Evolutionary conservation across 208 protist species (phyloP), one percentile per base, ranked within the genome.

Genomic region (Novymonas esmeraldas): DNA sequence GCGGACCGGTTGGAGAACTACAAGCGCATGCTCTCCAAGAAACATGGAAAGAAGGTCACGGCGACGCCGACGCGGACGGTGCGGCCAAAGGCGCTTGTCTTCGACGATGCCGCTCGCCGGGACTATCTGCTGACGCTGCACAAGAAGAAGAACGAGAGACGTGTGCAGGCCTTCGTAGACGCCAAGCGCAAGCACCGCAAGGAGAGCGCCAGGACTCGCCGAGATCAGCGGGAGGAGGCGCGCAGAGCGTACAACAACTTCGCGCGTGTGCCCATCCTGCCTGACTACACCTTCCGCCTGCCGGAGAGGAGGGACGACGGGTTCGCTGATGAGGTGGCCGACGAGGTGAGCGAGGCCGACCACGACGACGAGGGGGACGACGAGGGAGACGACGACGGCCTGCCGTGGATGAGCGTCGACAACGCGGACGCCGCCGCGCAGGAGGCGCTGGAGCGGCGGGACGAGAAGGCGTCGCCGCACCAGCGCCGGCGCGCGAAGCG

Each of bases 71-170:
- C 67, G 38, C 54, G 18, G 38, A 45, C 49, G 20, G 48, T 44
- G 5, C 52, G 70, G 9, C 70, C 70, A 3, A 76, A 76, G 62
- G 20, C 70, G 5, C 45, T 95, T 41, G 77, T 65, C 3, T 95
- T 95, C 56, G 88, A 95, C 56, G 78, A 88, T 10, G 44, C 57
- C 2, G 76, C 69, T 13, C 81, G 84, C 42, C 74, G 82, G 31
- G 86, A 89, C 26, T 95, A 87, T 64, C 74, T 95, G 24, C 69
- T 94, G 24, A 84, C 80, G 10, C 70, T 95, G 60, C 90, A 95
- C 71, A 94, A 92, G 60, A 81, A 82, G 50, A 95, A 95, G 55
- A 95, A 95, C 51, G 87, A 94, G 56, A 82, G 90, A 1, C 87
- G 90, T 26, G 87, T 95, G 55, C 85, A 85, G 76, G 90, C 90